Base-by-base conservation (phyloP, 768 basidiomycete species). In the Leucosporidium yakuticum region DNA sequence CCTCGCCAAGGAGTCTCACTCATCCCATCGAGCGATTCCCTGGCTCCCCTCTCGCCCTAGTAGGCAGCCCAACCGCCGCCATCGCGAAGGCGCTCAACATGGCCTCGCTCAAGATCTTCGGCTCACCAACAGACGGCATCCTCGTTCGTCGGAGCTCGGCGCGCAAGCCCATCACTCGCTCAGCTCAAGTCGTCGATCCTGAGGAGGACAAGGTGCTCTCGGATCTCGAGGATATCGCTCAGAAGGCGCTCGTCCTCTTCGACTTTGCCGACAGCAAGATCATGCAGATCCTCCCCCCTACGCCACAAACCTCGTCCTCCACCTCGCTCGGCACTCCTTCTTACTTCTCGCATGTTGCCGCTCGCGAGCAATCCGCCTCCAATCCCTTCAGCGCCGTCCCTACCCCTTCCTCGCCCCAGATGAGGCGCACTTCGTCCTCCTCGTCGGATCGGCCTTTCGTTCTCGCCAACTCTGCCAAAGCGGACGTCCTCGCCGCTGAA, bases 171-270 rank as follows among this genome's bases (percentile, higher is more conserved):
- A 68, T 75, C 27, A 62, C 51, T 25, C 65, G 75, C 4, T 61
- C 69, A 27, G 66, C 63, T 0, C 59, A 27, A 7, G 65, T 50
- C 55, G 74, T 68, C 39, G 62, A 68, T 50, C 69, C 76, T 17
- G 80, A 88, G 73, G 92, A 96, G 73, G 90, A 95, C 68, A 85
- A 86, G 68, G 78, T 96, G n/a, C 80, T 96, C n/a, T 85, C 82
- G 4, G 78, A 80, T 25, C 80, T 98, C 53, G 95, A 98, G 76
- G 89, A 94, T 70, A 81, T 94, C 4, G 95, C 94, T 44, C 91
- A 96, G 82, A 99, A 98, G 83, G 95, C 95, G 44, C 87, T 90
- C 68, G 92, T 94, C 62, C 80, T 98, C 67, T 89, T 89, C 65
- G 88, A 89, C 69, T 95, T 93, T 86, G 96, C 90, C 27, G 95